Base-by-base conservation (phyloP, 768 basidiomycete genomes). In the Suillus subaureus region DNA sequence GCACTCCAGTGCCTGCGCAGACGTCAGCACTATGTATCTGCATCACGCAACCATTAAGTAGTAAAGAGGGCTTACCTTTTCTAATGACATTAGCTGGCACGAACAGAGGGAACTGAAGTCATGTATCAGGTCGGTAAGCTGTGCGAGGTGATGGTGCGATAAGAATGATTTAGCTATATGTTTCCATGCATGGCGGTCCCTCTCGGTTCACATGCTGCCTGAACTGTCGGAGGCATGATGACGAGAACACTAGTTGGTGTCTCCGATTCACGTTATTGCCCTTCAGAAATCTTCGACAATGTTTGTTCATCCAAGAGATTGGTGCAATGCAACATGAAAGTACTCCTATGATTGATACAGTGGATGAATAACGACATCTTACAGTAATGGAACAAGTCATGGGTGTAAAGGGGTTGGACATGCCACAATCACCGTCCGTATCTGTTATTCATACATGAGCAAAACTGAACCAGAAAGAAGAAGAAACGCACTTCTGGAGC, bases 401-500 rank as follows among this genome's bases (percentile, higher is more conserved):
- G 26, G n/a, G 13, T 60, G 26, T 60, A 15, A 60, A 28, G 28
- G 18, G 3, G 9, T 37, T 58, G 23, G 15, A 16, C 37, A 39
- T 26, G 39, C 58, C 26, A 18, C 58, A 13, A 42, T 60, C 40
- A 60, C 26, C 58, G 58, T 42, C 58, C 58, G 12, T 60, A 60
- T 42, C 58, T 60, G 6, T 13, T 4, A 42, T 42, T n/a, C 58
- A 31, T 4, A 60, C 18, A 37, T 60, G 18, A 60, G 40, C 12
- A 31, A 12, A 31, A 13, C 11, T 6, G 16, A 18, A 28, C 40
- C 40, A 21, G 5, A 42, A 42, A 28, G 28, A 42, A 21, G 28
- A 39, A 31, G 7, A 42, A 42, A 83, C 92, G 69, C 78, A 96
- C 94, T 96, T 96, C 80, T 97, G 95, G 75, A 97, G 78, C 74